Evolutionary conservation across 805 yeast genomes (phyloP).

Genomic region (Monosporozyma solicola): DNA sequence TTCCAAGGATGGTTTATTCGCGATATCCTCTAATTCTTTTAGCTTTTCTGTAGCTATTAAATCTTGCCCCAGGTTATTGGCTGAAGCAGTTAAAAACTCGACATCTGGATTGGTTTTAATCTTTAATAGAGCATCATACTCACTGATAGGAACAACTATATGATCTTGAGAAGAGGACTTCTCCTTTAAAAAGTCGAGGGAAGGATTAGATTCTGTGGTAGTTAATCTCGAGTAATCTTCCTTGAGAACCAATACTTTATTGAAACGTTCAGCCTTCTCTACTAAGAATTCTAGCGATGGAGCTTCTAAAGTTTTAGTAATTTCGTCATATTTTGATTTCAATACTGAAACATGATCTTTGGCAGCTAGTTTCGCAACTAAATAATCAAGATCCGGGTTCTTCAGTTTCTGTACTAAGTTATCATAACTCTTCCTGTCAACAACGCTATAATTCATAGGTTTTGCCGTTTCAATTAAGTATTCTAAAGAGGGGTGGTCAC

Average conservation of each 20-base stretch:
- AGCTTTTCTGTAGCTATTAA: neutral
- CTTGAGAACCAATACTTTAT: neutral
- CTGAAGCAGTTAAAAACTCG: neutral
- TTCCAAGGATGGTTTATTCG: constrained; percentile 10
- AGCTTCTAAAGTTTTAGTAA: neutral
- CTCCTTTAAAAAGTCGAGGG: constrained; percentile 3
- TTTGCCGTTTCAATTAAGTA: constrained; percentile 9
- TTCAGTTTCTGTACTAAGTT: neutral
- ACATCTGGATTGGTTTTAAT: constrained; percentile 1
- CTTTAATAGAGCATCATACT: neutral
- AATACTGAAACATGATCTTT: neutral
- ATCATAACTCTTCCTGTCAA: neutral
- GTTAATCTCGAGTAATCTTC: neutral
- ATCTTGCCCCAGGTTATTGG: neutral
- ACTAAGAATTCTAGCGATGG: constrained; percentile 1
- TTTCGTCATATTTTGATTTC: neutral
- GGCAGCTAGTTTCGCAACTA: neutral
- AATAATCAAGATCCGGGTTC: neutral
- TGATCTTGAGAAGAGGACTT: constrained; percentile 10
- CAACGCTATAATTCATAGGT: neutral
- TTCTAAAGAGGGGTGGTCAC: constrained; percentile 5
- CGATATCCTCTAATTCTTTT: neutral
- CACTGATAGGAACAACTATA: neutral
- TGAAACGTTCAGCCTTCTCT: neutral
- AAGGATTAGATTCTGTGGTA: neutral